phyloP scores from a whole-genome alignment of 257 asterid species.

The Solanum appendiculatum region DNA sequence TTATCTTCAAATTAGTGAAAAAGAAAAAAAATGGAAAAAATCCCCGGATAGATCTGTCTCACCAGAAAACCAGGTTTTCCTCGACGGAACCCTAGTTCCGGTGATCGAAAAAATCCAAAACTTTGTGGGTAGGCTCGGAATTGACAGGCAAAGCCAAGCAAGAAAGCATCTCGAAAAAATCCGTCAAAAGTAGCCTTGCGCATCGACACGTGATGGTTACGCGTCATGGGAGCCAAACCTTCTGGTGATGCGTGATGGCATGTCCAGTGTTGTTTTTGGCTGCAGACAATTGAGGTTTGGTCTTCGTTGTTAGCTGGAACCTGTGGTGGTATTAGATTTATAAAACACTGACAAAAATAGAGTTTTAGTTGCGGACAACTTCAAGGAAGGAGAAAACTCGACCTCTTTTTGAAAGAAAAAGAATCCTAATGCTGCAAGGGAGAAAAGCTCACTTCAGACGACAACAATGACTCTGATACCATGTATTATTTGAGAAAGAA shows the following conservation, averaged over 20 bases:
- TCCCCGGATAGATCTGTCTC: neutral
- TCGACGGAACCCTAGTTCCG: neutral
- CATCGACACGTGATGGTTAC: neutral
- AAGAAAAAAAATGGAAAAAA: neutral
- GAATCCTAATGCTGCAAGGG: neutral
- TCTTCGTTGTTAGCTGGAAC: neutral
- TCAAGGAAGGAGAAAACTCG: neutral
- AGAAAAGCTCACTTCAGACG: neutral
- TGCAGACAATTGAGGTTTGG: neutral
- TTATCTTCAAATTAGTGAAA: neutral
- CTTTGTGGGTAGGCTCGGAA: neutral
- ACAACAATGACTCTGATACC: neutral
- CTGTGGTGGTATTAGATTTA: neutral
- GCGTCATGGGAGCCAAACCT: neutral
- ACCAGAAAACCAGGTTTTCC: neutral
- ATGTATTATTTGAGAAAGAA: neutral
- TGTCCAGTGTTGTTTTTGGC: neutral
- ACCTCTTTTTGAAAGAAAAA: neutral
- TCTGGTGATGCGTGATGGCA: neutral
- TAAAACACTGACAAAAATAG: neutral
- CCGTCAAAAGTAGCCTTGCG: neutral
- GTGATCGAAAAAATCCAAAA: neutral
- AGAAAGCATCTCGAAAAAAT: neutral
- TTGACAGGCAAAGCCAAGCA: neutral
- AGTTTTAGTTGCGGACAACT: neutral